These are phyloP conservation scores for Colletotrichum sp. DNA, from an alignment of 2,329 filamentous ascomycete species.

Conservation along the genomic window DNA sequence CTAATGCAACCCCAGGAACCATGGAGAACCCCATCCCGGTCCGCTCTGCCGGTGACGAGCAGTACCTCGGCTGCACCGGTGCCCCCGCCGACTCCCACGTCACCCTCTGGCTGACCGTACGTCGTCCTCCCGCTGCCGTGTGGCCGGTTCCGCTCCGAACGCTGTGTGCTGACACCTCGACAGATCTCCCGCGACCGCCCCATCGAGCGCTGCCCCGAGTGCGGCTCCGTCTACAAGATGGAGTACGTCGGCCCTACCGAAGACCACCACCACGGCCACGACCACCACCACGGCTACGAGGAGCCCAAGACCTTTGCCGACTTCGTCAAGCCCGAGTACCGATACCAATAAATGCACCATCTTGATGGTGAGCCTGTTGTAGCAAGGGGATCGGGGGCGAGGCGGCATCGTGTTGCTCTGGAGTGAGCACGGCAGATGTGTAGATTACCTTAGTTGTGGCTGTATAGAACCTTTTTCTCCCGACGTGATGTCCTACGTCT, in stretches of 20 bases:
- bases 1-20: slow-evolving; percentile 65
- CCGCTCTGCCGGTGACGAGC: slow-evolving; percentile 91
- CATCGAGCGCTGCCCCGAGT: slow-evolving; percentile 94
- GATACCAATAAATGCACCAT: slow-evolving; percentile 59
- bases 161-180: not conserved
- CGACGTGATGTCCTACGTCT: not conserved
- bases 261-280: slow-evolving; percentile 64
- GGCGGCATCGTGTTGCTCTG: slow-evolving; percentile 19
- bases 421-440: slow-evolving; percentile 29
- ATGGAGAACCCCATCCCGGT: slow-evolving; percentile 89
- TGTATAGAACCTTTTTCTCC: slow-evolving; percentile 28
- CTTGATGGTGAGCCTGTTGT: slow-evolving; percentile 4
- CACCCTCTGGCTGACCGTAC: slow-evolving; percentile 88
- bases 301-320: slow-evolving; percentile 98
- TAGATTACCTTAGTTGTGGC: slow-evolving; percentile 40
- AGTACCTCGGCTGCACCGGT: slow-evolving; percentile 96
- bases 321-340: slow-evolving; percentile 94
- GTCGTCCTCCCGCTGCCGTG: slow-evolving; percentile 35
- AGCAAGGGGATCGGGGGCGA: slow-evolving; percentile 6
- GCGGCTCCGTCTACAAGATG: slow-evolving; percentile 97
- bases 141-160: not conserved
- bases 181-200: slow-evolving; percentile 89
- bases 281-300: slow-evolving; percentile 67
- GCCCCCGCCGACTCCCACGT: slow-evolving; percentile 89
- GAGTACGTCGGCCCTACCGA: slow-evolving; percentile 89